phyloP scores from a whole-genome alignment of 495 filamentous ascomycete genomes.

The Penicillium malachiteum region DNA sequence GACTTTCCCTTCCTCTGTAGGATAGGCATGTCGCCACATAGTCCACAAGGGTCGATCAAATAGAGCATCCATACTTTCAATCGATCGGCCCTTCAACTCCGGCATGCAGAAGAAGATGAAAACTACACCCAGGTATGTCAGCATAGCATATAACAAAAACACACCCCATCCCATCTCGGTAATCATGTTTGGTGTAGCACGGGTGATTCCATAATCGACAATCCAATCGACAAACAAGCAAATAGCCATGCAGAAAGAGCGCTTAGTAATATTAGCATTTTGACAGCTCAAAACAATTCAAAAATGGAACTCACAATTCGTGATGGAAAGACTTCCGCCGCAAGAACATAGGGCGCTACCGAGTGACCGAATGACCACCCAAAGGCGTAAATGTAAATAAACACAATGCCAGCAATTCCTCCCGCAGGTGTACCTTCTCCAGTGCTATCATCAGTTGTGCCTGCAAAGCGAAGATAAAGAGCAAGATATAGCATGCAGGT shows the following conservation, averaged over 20 bases:
- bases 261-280: neutral
- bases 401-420: slow-evolving; percentile 56
- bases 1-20: slow-evolving; percentile 23
- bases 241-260: slow-evolving; percentile 24
- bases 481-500: slow-evolving; percentile 72
- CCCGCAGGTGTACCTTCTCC: slow-evolving; percentile 37
- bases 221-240: slow-evolving; percentile 28
- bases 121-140: slow-evolving; percentile 27
- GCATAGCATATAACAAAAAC: slow-evolving; percentile 26
- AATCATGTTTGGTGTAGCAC: slow-evolving; percentile 28
- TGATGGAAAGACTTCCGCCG: slow-evolving; percentile 26
- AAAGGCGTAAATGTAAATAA: slow-evolving; percentile 66
- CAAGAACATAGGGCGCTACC: slow-evolving; percentile 26
- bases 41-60: slow-evolving; percentile 33
- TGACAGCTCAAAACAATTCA: neutral
- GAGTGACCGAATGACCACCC: slow-evolving; percentile 31
- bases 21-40: slow-evolving; percentile 33
- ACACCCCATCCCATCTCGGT: slow-evolving; percentile 30
- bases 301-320: slow-evolving; percentile 21
- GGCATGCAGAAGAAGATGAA: slow-evolving; percentile 33
- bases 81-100: slow-evolving; percentile 31
- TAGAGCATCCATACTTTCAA: slow-evolving; percentile 37
- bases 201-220: slow-evolving; percentile 26
- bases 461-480: slow-evolving; percentile 39
- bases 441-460: slow-evolving; percentile 47